These are phyloP conservation scores for Ceratocystis huliohia DNA, from an alignment of 2,329 filamentous ascomycete genomes.

Conservation along the genomic window DNA sequence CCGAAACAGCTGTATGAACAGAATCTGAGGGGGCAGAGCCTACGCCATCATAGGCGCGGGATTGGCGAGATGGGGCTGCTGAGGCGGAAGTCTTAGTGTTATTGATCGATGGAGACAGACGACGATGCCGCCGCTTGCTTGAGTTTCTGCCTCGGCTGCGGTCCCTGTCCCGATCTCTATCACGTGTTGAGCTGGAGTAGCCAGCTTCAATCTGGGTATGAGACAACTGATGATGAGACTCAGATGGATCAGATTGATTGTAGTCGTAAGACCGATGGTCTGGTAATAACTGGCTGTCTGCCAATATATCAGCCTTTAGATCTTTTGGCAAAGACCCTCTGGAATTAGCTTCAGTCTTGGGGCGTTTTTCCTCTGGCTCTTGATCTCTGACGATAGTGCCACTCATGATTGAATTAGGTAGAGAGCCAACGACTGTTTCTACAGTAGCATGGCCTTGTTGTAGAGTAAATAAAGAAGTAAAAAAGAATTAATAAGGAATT, in stretches of 20 bases:
- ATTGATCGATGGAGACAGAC: constrained; percentile 1
- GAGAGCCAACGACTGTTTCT: neutral
- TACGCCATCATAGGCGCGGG: constrained; percentile 5
- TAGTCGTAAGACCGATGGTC: neutral
- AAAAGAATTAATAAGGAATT: neutral
- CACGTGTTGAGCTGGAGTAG: neutral
- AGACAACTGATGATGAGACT: neutral
- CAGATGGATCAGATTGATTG: neutral
- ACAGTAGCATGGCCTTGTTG: constrained; percentile 3
- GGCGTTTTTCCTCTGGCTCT: neutral
- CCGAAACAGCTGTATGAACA: neutral
- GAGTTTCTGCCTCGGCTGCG: constrained; percentile 9
- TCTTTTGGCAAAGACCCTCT: neutral
- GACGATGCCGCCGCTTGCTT: constrained; percentile 9
- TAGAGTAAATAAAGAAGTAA: neutral
- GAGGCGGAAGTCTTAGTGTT: neutral
- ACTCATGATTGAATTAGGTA: constrained; percentile 1
- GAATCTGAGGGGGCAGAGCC: neutral
- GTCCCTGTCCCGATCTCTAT: constrained; percentile 12
- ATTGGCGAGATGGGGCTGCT: constrained; percentile 7
- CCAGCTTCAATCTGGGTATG: neutral
- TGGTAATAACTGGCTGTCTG: neutral
- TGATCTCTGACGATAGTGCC: neutral
- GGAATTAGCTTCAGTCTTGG: neutral
- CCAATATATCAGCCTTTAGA: neutral